Conservation (phyloP, 2,329 filamentous ascomycete species). For the Gnomoniopsis sp. region DNA sequence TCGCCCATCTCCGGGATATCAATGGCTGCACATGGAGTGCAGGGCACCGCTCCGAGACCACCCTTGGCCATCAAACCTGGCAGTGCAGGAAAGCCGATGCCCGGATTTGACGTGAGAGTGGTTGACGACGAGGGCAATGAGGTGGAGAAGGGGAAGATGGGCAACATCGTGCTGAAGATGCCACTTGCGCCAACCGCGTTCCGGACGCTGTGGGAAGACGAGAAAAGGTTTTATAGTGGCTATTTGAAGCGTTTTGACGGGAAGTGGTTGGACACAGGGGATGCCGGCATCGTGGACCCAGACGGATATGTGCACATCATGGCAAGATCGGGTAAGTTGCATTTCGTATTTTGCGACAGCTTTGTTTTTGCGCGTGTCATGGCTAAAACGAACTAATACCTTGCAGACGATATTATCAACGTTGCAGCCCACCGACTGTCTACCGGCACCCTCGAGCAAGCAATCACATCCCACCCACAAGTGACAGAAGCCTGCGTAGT, state of each 20-base stretch:
- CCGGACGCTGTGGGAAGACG: conserved; percentile 80
- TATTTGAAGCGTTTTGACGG: conserved; percentile 81
- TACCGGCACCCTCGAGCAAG: conserved; percentile 87
- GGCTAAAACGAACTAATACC: conserved; percentile 1
- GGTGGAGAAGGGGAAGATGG: conserved; percentile 71
- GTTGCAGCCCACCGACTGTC: conserved; percentile 91
- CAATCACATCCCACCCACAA: conserved; percentile 73
- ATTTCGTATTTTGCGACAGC: not conserved
- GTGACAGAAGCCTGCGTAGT: conserved; percentile 86
- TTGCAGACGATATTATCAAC: conserved; percentile 81
- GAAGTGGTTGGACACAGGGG: conserved; percentile 85
- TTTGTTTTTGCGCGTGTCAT: conserved; percentile 43
- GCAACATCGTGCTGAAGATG: conserved; percentile 82
- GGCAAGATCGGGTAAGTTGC: conserved; percentile 41
- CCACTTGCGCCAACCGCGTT: conserved; percentile 85
- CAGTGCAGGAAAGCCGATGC: conserved; percentile 86
- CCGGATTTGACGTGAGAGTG: conserved; percentile 81
- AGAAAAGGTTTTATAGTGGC: conserved; percentile 78
- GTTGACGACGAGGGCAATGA: conserved; percentile 79
- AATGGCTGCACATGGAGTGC: conserved; percentile 48
- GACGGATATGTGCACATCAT: conserved; percentile 66
- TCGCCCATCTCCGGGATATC: conserved; percentile 57
- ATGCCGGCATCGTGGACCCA: conserved; percentile 80
- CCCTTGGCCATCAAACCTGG: conserved; percentile 71
- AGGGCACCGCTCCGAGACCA: conserved; percentile 36